Conservation (phyloP, 768 basidiomycete genomes). For the Lyophyllum decastes region DNA sequence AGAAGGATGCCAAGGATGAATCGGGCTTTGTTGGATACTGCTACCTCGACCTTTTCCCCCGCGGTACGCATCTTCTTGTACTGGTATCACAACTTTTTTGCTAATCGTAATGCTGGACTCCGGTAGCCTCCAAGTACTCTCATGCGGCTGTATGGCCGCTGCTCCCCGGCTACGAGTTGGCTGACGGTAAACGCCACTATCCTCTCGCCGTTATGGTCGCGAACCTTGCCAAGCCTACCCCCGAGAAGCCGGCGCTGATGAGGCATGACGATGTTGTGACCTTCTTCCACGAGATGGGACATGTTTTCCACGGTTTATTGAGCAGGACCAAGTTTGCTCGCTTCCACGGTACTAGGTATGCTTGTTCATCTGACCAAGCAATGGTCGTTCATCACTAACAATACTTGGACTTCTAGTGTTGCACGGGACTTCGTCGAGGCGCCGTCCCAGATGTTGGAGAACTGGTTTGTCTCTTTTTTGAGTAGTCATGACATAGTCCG, state of each 20-base stretch:
- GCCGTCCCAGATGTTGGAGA: conserved; percentile 91
- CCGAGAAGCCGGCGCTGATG: conserved; percentile 82
- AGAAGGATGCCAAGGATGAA: conserved; percentile 68
- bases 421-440: conserved; percentile 88
- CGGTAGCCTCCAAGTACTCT: conserved; percentile 71
- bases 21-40: conserved; percentile 82
- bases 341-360: conserved; percentile 79
- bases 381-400: background rate
- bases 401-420: conserved; percentile 39
- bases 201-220: conserved; percentile 88
- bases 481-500: background rate
- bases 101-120: background rate
- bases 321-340: conserved; percentile 69
- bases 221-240: conserved; percentile 84
- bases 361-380: background rate
- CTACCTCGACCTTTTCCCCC: conserved; percentile 87
- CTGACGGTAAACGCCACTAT: conserved; percentile 63
- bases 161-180: conserved; percentile 60
- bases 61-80: conserved; percentile 46
- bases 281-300: conserved; percentile 91
- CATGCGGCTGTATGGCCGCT: conserved; percentile 88
- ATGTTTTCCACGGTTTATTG: conserved; percentile 70
- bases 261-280: conserved; percentile 87
- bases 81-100: background rate
- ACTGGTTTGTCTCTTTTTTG: conserved; percentile 53